Conservation (phyloP, 495 filamentous ascomycete species). For the Lasiosphaeria ovina region DNA sequence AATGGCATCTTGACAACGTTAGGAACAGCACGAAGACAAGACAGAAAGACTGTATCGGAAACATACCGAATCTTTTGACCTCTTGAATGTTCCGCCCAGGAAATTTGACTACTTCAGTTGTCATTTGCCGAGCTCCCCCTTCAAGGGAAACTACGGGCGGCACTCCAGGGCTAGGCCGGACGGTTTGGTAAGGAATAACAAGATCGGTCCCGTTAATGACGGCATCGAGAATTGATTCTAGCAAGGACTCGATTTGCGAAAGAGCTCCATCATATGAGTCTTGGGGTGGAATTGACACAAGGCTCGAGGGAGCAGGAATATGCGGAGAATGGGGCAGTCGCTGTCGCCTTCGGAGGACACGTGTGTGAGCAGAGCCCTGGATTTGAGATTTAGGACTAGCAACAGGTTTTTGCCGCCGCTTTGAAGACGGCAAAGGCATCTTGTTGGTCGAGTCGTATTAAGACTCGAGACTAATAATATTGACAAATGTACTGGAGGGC, state of each 20-base stretch:
- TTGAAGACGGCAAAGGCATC: no score
- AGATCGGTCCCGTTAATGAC: slow-evolving; percentile 43
- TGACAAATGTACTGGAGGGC: no score
- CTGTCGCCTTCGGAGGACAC: no score
- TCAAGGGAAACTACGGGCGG: not conserved
- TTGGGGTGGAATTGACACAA: slow-evolving; percentile 12
- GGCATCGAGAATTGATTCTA: slow-evolving; percentile 51
- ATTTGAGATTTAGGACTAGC: no score
- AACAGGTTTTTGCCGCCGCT: no score
- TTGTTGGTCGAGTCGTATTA: no score
- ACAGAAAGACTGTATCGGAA: not conserved
- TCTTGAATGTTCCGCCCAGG: slow-evolving; percentile 39
- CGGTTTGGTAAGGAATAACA: slow-evolving; percentile 39
- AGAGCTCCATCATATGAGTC: slow-evolving; percentile 36
- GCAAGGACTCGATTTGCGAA: slow-evolving; percentile 50
- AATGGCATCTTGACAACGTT: slow-evolving; percentile 36
- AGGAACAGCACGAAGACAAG: not conserved
- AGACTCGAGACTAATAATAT: no score
- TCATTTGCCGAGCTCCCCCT: slow-evolving; percentile 11
- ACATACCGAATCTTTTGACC: slow-evolving; percentile 41
- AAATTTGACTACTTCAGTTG: slow-evolving; percentile 30
- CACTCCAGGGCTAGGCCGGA: not conserved
- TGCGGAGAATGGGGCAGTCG: not conserved
- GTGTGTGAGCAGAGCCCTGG: no score
- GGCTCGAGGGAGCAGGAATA: not conserved